Base-by-base conservation (phyloP, 108 stramenopile genomes). In the Conticribra guillardii region DNA sequence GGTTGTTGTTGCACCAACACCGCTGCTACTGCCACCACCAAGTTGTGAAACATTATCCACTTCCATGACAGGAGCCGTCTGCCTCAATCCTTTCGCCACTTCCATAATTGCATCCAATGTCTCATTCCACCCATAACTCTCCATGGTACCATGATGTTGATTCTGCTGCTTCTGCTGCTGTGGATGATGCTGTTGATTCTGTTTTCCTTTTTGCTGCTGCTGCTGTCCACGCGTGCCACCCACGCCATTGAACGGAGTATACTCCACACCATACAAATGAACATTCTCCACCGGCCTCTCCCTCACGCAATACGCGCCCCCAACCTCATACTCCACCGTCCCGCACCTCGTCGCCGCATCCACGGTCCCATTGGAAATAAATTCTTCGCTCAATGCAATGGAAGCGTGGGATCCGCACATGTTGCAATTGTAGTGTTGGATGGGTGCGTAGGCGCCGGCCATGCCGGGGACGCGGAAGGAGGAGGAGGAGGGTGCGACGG, bases 301-400 rank as follows among this genome's bases (percentile, higher is more conserved):
- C 26, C 89, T 67, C 4, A 88, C 88, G 9, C 84, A 41, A 64
- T 89, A 93, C 15, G 82, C 80, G 21, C 88, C 89, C 32, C 52
- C 74, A 31, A 93, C 89, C 54, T 76, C 84, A 63, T 87, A 90
- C 45, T 93, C 92, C 24, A 93, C 83, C 8, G 88, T 90, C 0
- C 85, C 89, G 45, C 55, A 54, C 45, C 76, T 29, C 11, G 71
- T 32, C 16, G 75, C 63, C 18, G 64, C 60, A 33, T 80, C 60
- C 51, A 71, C 47, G 16, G 62, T 61, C 0, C 69, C 62, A 33
- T 52, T 37, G 8, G 54, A 27, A n/a, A 71, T 52, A 45, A 69
- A 73, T 32, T 53, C 56, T 28, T 82, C 78, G 19, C 67, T 69
- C 0, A 80, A 50, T 14, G 31, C 5, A 48, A 81, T 77, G 59